Conservation (phyloP, 345 rosid genomes). For the Raphanus raphanistrum region DNA sequence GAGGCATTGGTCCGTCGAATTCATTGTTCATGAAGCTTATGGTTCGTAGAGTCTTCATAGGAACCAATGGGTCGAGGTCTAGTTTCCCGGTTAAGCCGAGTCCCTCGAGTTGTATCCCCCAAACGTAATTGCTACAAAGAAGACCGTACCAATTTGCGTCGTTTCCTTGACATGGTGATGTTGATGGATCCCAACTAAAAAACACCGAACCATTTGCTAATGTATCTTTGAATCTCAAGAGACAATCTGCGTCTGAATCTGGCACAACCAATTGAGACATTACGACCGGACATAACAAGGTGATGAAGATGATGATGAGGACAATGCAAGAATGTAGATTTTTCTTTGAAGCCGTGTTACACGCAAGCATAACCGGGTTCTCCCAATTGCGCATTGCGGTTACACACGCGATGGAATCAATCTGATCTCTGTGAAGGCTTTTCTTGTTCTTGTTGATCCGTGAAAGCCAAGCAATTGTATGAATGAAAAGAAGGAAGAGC, state of each 20-base stretch:
- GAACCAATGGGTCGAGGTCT: conserved; percentile 43
- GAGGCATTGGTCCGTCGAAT: conserved; percentile 56
- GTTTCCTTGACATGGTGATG: conserved; percentile 47
- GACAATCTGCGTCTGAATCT: conserved; percentile 43
- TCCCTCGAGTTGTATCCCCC: conserved; percentile 67
- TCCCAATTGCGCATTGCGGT: conserved; percentile 48
- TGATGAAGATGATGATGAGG: neutral
- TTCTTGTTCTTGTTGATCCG: neutral
- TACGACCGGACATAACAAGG: conserved; percentile 23
- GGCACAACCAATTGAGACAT: conserved; percentile 30
- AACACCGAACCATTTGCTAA: conserved; percentile 34
- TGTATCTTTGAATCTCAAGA: conserved; percentile 46
- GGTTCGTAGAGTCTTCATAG: conserved; percentile 47
- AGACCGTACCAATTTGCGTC: conserved; percentile 60
- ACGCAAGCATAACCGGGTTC: conserved; percentile 49
- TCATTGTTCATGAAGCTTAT: conserved; percentile 72
- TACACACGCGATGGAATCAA: conserved; percentile 13
- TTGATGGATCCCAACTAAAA: conserved; percentile 44
- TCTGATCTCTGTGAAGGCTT: conserved; percentile 1
- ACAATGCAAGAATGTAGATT: conserved; percentile 10
- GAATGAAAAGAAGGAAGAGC: conserved; percentile 38
- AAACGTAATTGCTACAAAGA: conserved; percentile 51
- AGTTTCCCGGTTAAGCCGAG: conserved; percentile 48
- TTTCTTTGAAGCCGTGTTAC: conserved; percentile 39
- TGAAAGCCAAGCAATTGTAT: conserved; percentile 17